These are phyloP conservation scores for Dacryopinax primogenitus DNA, from an alignment of 768 basidiomycete genomes.

Conservation along the genomic window DNA sequence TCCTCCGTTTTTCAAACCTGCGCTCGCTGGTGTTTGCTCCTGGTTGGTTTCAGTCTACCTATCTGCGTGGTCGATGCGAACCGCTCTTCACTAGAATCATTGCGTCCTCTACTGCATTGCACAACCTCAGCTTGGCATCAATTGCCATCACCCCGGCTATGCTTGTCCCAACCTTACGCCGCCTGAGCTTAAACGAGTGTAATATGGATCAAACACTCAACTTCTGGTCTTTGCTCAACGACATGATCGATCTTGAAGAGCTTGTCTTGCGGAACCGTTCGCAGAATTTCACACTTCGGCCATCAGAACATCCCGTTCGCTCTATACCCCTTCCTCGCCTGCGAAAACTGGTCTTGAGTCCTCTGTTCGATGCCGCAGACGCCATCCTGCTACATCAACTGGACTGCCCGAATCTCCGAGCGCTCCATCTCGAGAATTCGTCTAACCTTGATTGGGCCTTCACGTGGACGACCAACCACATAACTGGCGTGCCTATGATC, in stretches of 20 bases:
- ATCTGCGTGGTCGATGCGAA: too few species aligned
- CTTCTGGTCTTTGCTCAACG: neutral
- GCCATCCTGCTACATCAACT: neutral
- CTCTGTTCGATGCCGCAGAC: neutral
- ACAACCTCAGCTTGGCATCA: too few species aligned
- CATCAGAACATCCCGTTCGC: neutral
- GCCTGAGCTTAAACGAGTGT: neutral
- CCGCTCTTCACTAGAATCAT: too few species aligned
- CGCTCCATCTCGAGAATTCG: neutral
- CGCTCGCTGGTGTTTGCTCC: too few species aligned
- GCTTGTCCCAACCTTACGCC: neutral
- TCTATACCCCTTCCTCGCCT: neutral
- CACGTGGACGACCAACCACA: too few species aligned
- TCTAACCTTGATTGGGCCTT: too few species aligned
- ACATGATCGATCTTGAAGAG: neutral
- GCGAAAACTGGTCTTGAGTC: neutral
- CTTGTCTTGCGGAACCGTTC: neutral
- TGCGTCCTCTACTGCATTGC: too few species aligned
- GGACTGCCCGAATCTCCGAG: neutral
- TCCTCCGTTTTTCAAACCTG: too few species aligned
- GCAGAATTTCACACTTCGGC: neutral
- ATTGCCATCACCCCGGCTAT: neutral
- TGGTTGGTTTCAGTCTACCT: too few species aligned
- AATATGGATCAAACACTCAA: neutral
- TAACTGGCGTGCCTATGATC: too few species aligned